These are phyloP conservation scores for Aspergillus biplanus DNA, from an alignment of 495 filamentous ascomycete genomes.

Conservation along the genomic window DNA sequence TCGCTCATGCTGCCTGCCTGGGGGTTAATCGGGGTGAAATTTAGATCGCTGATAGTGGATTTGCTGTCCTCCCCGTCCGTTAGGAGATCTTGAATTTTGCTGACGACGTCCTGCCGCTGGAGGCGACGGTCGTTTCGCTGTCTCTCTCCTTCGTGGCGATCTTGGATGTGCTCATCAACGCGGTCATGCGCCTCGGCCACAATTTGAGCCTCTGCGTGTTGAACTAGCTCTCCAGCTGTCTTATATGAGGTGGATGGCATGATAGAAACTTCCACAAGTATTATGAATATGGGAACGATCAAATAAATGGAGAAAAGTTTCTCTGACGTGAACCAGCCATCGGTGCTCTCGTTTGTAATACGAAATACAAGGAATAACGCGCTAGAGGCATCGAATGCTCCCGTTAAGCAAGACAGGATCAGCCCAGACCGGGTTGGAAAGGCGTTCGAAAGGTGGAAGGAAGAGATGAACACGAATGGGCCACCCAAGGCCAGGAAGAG, in stretches of 20 bases:
- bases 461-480: constrained; percentile 88
- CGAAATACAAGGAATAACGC: constrained; percentile 89
- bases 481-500: constrained; percentile 82
- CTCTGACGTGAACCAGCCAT: constrained; percentile 62
- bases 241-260: constrained; percentile 87
- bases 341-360: constrained; percentile 67
- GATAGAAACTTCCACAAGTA: constrained; percentile 68
- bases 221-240: constrained; percentile 81
- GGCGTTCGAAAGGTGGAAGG: constrained; percentile 90
- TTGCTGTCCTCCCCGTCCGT: constrained; percentile 53
- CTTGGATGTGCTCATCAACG: constrained; percentile 54
- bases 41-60: constrained; percentile 13
- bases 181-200: constrained; percentile 57
- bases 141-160: constrained; percentile 57
- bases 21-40: constrained; percentile 2
- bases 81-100: constrained; percentile 75
- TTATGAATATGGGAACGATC: constrained; percentile 70
- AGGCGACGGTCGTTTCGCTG: constrained; percentile 65
- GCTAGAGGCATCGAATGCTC: constrained; percentile 87
- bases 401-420: constrained; percentile 82
- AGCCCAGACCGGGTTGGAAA: constrained; percentile 85
- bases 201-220: constrained; percentile 63
- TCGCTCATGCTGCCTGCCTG: background rate
- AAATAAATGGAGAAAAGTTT: constrained; percentile 81
- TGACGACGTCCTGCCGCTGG: constrained; percentile 68